phyloP scores from a whole-genome alignment of 129 eudicot genomes.

The Flaveria ramosissima region DNA sequence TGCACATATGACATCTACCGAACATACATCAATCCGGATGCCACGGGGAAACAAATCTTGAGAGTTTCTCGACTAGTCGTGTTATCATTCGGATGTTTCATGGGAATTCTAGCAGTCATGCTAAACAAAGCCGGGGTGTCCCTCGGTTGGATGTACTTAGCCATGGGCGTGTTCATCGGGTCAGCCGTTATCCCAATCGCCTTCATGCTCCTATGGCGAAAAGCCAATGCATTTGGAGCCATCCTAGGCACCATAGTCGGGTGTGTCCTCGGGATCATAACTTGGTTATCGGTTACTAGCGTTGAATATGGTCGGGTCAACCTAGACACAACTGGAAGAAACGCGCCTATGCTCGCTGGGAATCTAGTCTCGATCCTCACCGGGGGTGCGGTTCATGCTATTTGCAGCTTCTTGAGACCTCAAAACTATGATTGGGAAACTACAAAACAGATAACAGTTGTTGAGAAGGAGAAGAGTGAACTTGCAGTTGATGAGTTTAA shows the following conservation, averaged over 20 bases:
- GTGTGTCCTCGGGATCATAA: slow-evolving; percentile 63
- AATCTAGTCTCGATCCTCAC: slow-evolving; percentile 85
- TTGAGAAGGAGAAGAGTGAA: slow-evolving; percentile 78
- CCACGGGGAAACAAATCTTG: slow-evolving; percentile 91
- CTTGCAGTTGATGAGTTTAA: slow-evolving; percentile 67
- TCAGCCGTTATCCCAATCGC: slow-evolving; percentile 98
- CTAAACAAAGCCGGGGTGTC: slow-evolving; percentile 93
- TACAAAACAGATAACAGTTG: slow-evolving; percentile 78
- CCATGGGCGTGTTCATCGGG: slow-evolving; percentile 96
- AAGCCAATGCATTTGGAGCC: slow-evolving; percentile 89
- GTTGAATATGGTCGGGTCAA: slow-evolving; percentile 83
- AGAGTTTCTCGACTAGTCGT: slow-evolving; percentile 81
- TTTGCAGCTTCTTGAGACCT: slow-evolving; percentile 73
- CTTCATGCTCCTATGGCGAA: slow-evolving; percentile 87
- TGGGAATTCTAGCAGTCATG: slow-evolving; percentile 92
- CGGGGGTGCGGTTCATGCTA: slow-evolving; percentile 77
- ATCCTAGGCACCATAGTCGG: slow-evolving; percentile 70
- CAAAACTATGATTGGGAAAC: slow-evolving; percentile 94
- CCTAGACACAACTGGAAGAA: slow-evolving; percentile 91
- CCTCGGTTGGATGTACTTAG: slow-evolving; percentile 95
- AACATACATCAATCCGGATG: slow-evolving; percentile 84
- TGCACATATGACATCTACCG: slow-evolving; percentile 97
- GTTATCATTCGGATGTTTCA: slow-evolving; percentile 77
- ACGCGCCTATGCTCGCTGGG: slow-evolving; percentile 98
- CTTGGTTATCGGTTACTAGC: slow-evolving; percentile 79